Evolutionary conservation across 2,329 filamentous ascomycete species (phyloP), one percentile per base, ranked within the genome.

Genomic region (Cladosporium sp.): DNA sequence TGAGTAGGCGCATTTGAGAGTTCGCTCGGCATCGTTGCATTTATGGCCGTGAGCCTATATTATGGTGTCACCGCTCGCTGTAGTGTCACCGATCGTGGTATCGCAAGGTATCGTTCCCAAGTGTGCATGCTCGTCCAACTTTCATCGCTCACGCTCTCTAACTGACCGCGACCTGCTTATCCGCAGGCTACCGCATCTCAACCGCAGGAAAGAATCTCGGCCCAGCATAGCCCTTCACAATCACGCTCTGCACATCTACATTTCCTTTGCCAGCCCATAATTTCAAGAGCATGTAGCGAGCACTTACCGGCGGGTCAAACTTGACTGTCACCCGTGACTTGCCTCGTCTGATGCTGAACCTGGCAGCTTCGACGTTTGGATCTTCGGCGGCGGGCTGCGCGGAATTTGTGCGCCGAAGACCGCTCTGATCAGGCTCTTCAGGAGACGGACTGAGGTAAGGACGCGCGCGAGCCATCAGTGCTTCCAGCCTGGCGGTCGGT

Each of bases 241-340:
- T 83, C 22, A 97, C 87, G 47, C 88, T 90, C 72, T 96, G 89
- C 39, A 97, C 91, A 70, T 96, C 92, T 63, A 97, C 95, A 67
- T 95, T 96, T 3, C 83, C 80, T 50, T 87, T 84, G 1, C 89
- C 88, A 67, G 87, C 92, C 89, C 91, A 97, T 72, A 97, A 84
- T 78, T 97, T 97, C 63, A 97, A 79, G 42, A 97, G 75, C 55
- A 97, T 88, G 71, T 89, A 95, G 59, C 90, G 55, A 30, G 77
- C 81, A 72, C 75, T 82, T 60, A 94, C 83, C 0, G 89, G 88
- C 59, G 90, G 89, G 66, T 92, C 85, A 66, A 97, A 97, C 60
- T 85, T 87, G 67, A 97, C 88, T 14, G 88, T 92, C 66, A 94
- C 93, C 73, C 88, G 91, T 76, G 85, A 90, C 76, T 91, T 92